Base-by-base conservation (phyloP, 345 rosid species). In the Sonneratia alba region DNA sequence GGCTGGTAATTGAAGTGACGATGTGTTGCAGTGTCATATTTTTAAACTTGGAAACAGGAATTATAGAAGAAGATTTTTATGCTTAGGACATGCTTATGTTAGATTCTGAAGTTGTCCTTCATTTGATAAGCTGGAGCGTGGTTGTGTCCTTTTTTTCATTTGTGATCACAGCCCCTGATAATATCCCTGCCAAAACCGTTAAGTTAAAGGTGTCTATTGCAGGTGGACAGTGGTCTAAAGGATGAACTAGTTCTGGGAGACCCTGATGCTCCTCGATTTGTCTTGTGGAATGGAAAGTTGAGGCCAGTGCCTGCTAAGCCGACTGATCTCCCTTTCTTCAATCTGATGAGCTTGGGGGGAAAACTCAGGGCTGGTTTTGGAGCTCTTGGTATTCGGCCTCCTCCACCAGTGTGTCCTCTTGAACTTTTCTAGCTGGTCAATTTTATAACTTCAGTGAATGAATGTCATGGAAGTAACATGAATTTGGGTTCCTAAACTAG, bases 211-310 rank as follows among this genome's bases (percentile, higher is more conserved):
- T 48, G 68, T 75, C 66, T 19, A 24, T 79, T 79, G 63, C 73
- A 90, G 97, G 96, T 94, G 74, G 97, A 90, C 75, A 86, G 92
- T 77, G 97, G 97, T 22, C 77, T 90, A 77, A 89, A 85, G 76
- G 92, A 91, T 81, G 97, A 94, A 75, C 77, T 88, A 75, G 96
- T 94, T n/a, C 73, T 94, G 76, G 98, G 97, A 66, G 98, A 94
- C 76, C 97, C 97, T 61, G 77, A 79, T 70, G 96, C 97, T 1
- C 98, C 97, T 37, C 86, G 97, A 67, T 94, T 91, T 73, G 97
- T 91, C 37, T 74, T 91, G 72, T 91, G 98, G 97, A 74, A 87
- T 71, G 95, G 96, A 73, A 89, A 86, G 77, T 72, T 94, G 72
- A 90, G 97, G 80, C 97, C 96, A 3, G 97, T 94, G 42, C 97